These are phyloP conservation scores for Lentinula boryana DNA, from an alignment of 768 basidiomycete species.

Conservation along the genomic window DNA sequence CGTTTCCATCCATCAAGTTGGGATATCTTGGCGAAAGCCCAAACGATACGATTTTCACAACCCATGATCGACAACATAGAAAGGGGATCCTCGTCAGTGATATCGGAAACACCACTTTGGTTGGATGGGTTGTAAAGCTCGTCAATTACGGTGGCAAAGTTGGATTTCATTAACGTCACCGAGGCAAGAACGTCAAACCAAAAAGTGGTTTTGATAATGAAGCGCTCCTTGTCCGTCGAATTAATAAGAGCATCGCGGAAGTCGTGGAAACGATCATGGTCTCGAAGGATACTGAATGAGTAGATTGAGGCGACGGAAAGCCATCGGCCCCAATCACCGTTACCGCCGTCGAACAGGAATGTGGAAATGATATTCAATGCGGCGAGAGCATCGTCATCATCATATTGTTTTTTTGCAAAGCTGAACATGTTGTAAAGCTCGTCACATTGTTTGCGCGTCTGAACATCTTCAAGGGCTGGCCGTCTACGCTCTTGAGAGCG, in stretches of 20 bases:
- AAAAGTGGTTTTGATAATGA: constrained; percentile 78
- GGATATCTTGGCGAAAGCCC: constrained; percentile 73
- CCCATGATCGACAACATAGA: constrained; percentile 86
- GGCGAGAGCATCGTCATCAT: constrained; percentile 71
- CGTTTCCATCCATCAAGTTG: constrained; percentile 64
- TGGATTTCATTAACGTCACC: constrained; percentile 60
- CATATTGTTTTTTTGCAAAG: constrained; percentile 17
- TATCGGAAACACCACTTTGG: constrained; percentile 30
- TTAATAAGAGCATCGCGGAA: constrained; percentile 38
- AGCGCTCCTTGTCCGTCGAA: constrained; percentile 48
- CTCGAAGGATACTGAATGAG: constrained; percentile 39
- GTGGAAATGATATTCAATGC: constrained; percentile 72
- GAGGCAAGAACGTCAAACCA: constrained; percentile 87
- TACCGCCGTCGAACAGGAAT: constrained; percentile 73
- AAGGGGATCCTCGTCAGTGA: constrained; percentile 25
- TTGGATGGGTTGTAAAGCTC: constrained; percentile 44
- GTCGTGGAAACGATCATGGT: constrained; percentile 26
- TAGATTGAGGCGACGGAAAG: constrained; percentile 55
- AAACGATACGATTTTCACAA: constrained; percentile 73
- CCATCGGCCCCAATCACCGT: constrained; percentile 64
- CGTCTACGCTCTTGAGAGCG: constrained; percentile 17
- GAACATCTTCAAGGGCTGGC: constrained; percentile 18
- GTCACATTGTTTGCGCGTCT: constrained; percentile 18
- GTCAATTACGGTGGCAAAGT: constrained; percentile 50
- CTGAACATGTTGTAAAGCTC: constrained; percentile 19